Evolutionary conservation across 1,139 yeast species (phyloP).

Genomic region (Scheffersomyces parashehatae): DNA sequence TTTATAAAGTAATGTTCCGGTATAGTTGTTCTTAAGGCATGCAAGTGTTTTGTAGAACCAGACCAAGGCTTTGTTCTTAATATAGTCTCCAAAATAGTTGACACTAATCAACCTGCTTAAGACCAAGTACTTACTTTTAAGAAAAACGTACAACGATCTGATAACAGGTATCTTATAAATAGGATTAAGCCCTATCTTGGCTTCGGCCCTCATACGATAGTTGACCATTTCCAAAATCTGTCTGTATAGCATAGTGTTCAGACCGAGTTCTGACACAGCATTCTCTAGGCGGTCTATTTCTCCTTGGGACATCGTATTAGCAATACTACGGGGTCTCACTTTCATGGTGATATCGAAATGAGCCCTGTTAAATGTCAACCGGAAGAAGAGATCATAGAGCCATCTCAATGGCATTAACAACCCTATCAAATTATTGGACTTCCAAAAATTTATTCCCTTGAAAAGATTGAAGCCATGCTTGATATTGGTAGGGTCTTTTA

Average conservation of each 20-base stretch:
- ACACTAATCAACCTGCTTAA: background rate
- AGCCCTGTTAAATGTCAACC: conserved; percentile 43
- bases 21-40: conserved; percentile 38
- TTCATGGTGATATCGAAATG: conserved; percentile 39
- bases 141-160: conserved; percentile 8
- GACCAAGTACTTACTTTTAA: conserved; percentile 10
- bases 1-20: conserved; percentile 22
- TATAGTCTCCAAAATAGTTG: conserved; percentile 3
- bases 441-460: conserved; percentile 30
- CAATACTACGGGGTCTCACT: conserved; percentile 37
- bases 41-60: conserved; percentile 29
- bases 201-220: conserved; percentile 1
- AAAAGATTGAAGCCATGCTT: conserved; percentile 8
- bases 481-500: conserved; percentile 3
- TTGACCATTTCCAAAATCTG: background rate
- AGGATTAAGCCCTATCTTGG: conserved; percentile 1
- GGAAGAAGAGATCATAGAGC: conserved; percentile 38
- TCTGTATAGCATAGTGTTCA: background rate
- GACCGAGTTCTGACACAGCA: conserved; percentile 15
- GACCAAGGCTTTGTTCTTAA: conserved; percentile 4
- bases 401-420: conserved; percentile 38
- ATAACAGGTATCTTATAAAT: conserved; percentile 5
- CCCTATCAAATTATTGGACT: conserved; percentile 34
- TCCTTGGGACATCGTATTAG: conserved; percentile 28
- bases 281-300: conserved; percentile 31